Base-by-base conservation (phyloP, 176 grass and related monocot species). In the Areca catechu region DNA sequence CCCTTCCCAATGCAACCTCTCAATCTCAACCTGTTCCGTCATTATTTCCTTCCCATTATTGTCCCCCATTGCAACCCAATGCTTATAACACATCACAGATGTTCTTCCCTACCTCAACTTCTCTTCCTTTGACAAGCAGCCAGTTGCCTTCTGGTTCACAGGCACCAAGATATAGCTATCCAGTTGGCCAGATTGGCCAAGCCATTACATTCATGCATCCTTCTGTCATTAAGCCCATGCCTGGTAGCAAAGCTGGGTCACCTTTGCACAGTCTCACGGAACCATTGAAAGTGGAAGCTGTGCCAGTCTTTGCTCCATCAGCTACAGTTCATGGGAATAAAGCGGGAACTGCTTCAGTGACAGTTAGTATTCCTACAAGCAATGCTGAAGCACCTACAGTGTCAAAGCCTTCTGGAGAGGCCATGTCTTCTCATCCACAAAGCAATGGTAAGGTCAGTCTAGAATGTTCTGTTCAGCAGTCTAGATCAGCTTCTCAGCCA, bases 101-200 rank as follows among this genome's bases (percentile, higher is more conserved):
- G 24, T 88, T 83, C 74, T 92, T 73, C 58, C 17, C 81, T 4
- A 54, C 70, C 14, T 51, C 74, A 49, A 56, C 49, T 66, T 49
- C 62, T 48, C 51, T 81, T 48, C 78, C 79, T 64, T 43, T 65
- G 22, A 61, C 75, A 4, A 85, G 57, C 70, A 79, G 68, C 51
- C 78, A 89, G 56, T 63, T 92, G 77, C 66, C 83, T 55, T 67
- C 62, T 28, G 81, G 69, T 57, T 78, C 93, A 53, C 85, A 87
- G 0, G 58, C 65, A 59, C 72, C 74, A 56, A 68, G 72, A 37
- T 88, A 63, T 71, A 63, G 68, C 54, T 92, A 76, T 58, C 58
- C 72, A 25, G 57, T 87, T 49, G 53, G 43, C 74, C 83, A 92
- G 56, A 76, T 51, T 29, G 67, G 60, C 28, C 76, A 77, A 49